Conservation (phyloP, 2,329 filamentous ascomycete genomes). For the Colletotrichum tofieldiae region DNA sequence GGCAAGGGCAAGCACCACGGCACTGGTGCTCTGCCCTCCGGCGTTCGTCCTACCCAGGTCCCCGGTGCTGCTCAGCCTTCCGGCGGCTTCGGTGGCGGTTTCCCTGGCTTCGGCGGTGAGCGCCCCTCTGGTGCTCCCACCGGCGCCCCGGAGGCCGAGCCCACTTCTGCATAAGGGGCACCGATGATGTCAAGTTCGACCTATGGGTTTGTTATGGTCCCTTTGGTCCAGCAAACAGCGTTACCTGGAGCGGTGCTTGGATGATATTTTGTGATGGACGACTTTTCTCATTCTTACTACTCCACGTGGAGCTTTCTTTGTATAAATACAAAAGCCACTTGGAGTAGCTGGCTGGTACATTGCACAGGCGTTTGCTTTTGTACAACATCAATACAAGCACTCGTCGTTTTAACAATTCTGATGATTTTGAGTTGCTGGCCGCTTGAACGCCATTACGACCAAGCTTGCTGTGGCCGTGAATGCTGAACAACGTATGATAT, state of each 20-base stretch:
- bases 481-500: neutral
- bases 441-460: neutral
- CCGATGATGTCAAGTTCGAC: neutral
- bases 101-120: slow-evolving; percentile 27
- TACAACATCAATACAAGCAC: slow-evolving; percentile 17
- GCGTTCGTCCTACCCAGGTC: slow-evolving; percentile 30
- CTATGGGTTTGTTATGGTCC: slow-evolving; percentile 11
- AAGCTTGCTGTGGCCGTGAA: neutral
- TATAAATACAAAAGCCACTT: slow-evolving; percentile 39
- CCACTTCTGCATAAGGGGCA: slow-evolving; percentile 21
- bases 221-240: slow-evolving; percentile 17
- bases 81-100: slow-evolving; percentile 27
- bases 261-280: slow-evolving; percentile 29
- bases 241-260: slow-evolving; percentile 24
- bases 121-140: slow-evolving; percentile 16
- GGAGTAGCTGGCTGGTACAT: slow-evolving; percentile 41
- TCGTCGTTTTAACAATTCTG: slow-evolving; percentile 1
- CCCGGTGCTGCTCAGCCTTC: slow-evolving; percentile 36
- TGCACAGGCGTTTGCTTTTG: slow-evolving; percentile 26
- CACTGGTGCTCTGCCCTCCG: slow-evolving; percentile 36
- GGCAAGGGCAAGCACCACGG: slow-evolving; percentile 32
- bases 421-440: neutral
- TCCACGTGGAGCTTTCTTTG: slow-evolving; percentile 27
- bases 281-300: slow-evolving; percentile 26
- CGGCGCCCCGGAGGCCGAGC: slow-evolving; percentile 15